phyloP scores from a whole-genome alignment of 495 filamentous ascomycete genomes.

The Daldinia vernicosa region DNA sequence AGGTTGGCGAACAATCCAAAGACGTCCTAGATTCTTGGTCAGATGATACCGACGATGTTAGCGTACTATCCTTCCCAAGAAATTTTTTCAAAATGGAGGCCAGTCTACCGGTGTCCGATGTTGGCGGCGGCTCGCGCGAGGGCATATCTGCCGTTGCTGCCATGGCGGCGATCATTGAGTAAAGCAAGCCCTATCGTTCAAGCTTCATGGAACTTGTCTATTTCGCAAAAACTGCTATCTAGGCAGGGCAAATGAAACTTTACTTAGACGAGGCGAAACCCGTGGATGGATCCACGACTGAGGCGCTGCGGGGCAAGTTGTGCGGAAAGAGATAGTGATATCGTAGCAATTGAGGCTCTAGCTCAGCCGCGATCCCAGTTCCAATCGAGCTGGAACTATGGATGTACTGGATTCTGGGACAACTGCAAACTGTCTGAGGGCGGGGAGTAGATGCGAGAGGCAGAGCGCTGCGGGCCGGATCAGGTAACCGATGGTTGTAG shows the following conservation, averaged over 20 bases:
- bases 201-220: conserved; percentile 33
- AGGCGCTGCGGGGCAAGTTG: conserved; percentile 21
- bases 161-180: conserved; percentile 32
- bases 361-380: conserved; percentile 16
- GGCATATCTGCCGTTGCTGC: conserved; percentile 34
- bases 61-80: conserved; percentile 44
- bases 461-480: conserved; percentile 18
- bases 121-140: conserved; percentile 28
- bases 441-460: conserved; percentile 30
- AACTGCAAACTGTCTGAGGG: conserved; percentile 23
- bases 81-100: conserved; percentile 47
- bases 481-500: conserved; percentile 21
- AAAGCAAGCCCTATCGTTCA: conserved; percentile 26
- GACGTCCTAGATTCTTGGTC: conserved; percentile 43
- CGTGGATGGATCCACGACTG: conserved; percentile 5
- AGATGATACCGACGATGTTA: conserved; percentile 24
- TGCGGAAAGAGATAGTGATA: conserved; percentile 18
- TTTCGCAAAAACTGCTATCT: conserved; percentile 19
- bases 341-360: conserved; percentile 32
- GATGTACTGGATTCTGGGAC: conserved; percentile 13
- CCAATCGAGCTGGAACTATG: conserved; percentile 15
- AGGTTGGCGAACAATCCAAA: conserved; percentile 42
- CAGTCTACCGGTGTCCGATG: conserved; percentile 41
- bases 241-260: conserved; percentile 8
- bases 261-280: conserved; percentile 8